These are phyloP conservation scores for Globisporangium recalcitrans DNA, from an alignment of 352 stramenopile genomes.

Conservation along the genomic window DNA sequence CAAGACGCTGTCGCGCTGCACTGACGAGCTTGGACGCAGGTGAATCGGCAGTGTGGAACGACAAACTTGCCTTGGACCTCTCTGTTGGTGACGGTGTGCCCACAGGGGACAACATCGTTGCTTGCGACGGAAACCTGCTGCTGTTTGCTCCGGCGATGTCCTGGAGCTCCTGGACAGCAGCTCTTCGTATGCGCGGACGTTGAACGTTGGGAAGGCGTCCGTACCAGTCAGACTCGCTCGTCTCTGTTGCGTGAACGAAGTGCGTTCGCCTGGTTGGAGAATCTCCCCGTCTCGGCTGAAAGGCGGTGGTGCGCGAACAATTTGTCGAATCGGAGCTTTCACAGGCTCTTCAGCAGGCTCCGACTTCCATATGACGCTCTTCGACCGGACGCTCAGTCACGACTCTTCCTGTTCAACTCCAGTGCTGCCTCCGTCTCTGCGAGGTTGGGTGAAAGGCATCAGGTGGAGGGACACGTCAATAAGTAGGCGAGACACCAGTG, in stretches of 20 bases:
- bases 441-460: background rate
- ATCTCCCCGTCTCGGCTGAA: background rate
- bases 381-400: slow-evolving; percentile 37
- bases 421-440: background rate
- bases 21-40: slow-evolving; percentile 31
- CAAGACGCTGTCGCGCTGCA: slow-evolving; percentile 31
- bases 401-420: slow-evolving; percentile 38
- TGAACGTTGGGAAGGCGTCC: slow-evolving; percentile 30
- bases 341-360: slow-evolving; percentile 27
- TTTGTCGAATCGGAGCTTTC: slow-evolving; percentile 27
- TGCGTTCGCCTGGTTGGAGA: background rate
- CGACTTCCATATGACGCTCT: slow-evolving; percentile 39
- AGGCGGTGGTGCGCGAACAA: slow-evolving; percentile 28
- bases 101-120: background rate
- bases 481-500: too few species aligned
- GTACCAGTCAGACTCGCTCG: slow-evolving; percentile 8
- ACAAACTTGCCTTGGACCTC: slow-evolving; percentile 17
- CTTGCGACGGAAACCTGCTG: background rate
- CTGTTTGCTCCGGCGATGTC: slow-evolving; percentile 2
- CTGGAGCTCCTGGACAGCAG: slow-evolving; percentile 18
- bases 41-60: slow-evolving; percentile 24
- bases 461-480: slow-evolving; percentile 15
- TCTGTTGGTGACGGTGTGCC: background rate
- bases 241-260: slow-evolving; percentile 5
- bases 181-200: slow-evolving; percentile 27